Evolutionary conservation across 1,284 basidiomycete species (phyloP), one percentile per base, ranked within the genome.

Genomic region (Polyporus tsugae): DNA sequence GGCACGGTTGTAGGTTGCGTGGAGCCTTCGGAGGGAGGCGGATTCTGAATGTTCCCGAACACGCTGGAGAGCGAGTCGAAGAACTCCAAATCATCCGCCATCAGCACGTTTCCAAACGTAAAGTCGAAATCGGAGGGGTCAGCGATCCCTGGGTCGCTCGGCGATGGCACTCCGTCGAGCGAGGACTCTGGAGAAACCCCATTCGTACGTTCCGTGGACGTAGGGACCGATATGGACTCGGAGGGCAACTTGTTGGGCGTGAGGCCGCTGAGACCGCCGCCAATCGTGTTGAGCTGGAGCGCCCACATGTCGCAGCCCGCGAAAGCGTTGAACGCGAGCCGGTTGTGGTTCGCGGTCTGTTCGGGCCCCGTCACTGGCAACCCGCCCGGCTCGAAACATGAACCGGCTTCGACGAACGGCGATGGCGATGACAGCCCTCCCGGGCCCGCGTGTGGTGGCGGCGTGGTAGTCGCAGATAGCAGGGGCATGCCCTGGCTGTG

Each of bases 61-160:
- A 55, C 29, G 52, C 52, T 53, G 4, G 62, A 63, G n/a, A 63
- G 49, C 46, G 52, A 63, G 25, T 52, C 19, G 35, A 63, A 41
- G 33, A 63, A 41, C 6, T 53, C 62, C 2, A 39, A 6, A n/a
- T 63, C 49, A 22, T 19, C 60, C 7, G 44, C 6, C 39, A 36
- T n/a, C 15, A 53, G 19, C n/a, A 11, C 7, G 13, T 33, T 55
- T 13, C 25, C 49, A 22, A 52, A 25, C 49, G 29, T 19, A 6
- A 35, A 55, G 29, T 35, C 52, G 17, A 55, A 33, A 17, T 55
- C 52, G n/a, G 52, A 22, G 38, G 35, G 52, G n/a, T 6, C 36
- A 17, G 49, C 58, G 11, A 42, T 9, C 13, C 36, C 38, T 3
- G 22, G 38, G 22, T 60, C n/a, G 19, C 22, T 44, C 25, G 39